Evolutionary conservation across 805 yeast species (phyloP), one percentile per base, ranked within the genome.

Genomic region (Barnettozyma californica): DNA sequence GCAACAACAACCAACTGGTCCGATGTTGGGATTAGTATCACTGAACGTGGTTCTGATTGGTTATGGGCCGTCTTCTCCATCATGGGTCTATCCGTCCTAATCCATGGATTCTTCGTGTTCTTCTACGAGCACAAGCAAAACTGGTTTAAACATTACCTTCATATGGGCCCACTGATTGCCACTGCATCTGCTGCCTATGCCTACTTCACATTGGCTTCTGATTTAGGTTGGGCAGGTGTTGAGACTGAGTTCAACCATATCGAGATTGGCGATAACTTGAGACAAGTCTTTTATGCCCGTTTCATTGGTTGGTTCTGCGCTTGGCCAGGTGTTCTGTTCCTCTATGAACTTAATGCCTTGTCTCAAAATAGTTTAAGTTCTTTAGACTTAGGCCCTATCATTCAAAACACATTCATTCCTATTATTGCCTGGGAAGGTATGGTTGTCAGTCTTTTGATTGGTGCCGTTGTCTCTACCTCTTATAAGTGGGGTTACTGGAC

Each of bases 401-500:
- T 59, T 47, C 49, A 53, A 35, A 52, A 56, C 19, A 65, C 74
- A 51, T 58, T 73, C 43, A 58, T 74, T 16, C 76, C 76, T 56
- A 53, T 72, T n/a, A 57, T 71, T 27, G 66, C 73, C n/a, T 63
- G 68, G 41, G 78, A 70, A 59, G 70, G 76, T 19, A 75, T 70
- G 59, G 78, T 80, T 36, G 68, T 82, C 45, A 74, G 78, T 39
- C 68, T 78, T 38, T 71, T 82, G 62, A 73, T 82, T 59, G 87
- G 85, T 57, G 51, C 76, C 19, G 67, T 82, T 53, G 76, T 82
- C 50, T 53, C 61, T 31, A 73, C 84, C 9, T 65, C 78, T 40
- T 82, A 82, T 65, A 82, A 78, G 63, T 82, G 86, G 86, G 88
- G 87, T 61, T 81, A 78, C 69, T 82, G 77, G 65, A 73, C 77